These are phyloP conservation scores for Lipomyces sp. DNA, from an alignment of 805 yeast species.

Conservation along the genomic window DNA sequence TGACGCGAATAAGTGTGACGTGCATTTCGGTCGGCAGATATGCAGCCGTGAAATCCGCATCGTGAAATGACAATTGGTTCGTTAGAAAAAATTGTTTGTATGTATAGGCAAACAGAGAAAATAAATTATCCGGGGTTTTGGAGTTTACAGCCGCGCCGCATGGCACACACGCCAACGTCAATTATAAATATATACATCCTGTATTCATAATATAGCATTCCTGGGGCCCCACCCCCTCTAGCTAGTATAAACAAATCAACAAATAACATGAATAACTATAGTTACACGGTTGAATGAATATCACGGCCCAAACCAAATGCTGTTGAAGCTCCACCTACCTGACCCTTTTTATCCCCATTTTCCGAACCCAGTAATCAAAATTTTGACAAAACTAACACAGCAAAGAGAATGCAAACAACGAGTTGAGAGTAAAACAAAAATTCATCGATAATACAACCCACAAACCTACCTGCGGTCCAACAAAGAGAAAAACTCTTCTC, in stretches of 20 bases:
- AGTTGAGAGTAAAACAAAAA: neutral
- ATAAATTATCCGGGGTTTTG: too few relatives aligned
- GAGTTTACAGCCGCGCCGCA: too few relatives aligned
- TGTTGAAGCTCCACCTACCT: slow-evolving; percentile 2
- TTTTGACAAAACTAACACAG: neutral
- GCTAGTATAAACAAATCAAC: neutral
- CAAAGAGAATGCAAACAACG: neutral
- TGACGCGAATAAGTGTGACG: neutral
- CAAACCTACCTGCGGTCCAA: slow-evolving; percentile 44
- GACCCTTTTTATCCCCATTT: slow-evolving; percentile 1
- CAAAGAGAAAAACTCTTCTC: slow-evolving; percentile 91
- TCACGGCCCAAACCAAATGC: slow-evolving; percentile 2
- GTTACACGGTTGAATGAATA: slow-evolving; percentile 9
- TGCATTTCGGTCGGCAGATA: neutral
- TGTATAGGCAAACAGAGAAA: neutral
- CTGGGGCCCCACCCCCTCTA: neutral
- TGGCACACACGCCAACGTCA: too few relatives aligned
- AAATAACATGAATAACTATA: neutral
- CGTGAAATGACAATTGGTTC: neutral
- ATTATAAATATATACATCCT: neutral
- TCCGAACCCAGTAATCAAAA: neutral
- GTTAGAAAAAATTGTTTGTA: neutral
- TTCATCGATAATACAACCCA: neutral
- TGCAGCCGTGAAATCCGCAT: neutral
- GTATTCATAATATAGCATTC: neutral